Evolutionary conservation across 2,329 filamentous ascomycete species (phyloP), one percentile per base, ranked within the genome.

Genomic region (Fusarium sublunatum): DNA sequence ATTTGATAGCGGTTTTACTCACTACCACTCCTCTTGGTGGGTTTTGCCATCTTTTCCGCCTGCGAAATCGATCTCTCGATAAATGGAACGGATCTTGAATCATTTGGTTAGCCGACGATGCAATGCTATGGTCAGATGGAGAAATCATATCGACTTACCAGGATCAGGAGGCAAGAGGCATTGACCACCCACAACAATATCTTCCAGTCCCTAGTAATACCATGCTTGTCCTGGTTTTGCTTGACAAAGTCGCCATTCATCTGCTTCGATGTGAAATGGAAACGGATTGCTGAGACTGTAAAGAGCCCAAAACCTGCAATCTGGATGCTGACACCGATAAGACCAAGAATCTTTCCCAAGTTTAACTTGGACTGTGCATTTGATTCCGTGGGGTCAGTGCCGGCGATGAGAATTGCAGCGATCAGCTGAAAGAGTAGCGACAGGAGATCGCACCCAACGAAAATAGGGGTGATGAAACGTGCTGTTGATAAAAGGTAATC

Each of bases 221-320:
- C 65, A 2, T 67, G 19, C 38, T 57, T 60, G 6, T 40, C 28
- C 44, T 60, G 54, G 13, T 67, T 69, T 15, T 50, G 38, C 4
- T 34, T 51, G 6, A 50, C 65, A 26, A 66, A 68, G 6, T 67
- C 50, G 1, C 44, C 28, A 3, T 44, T 52, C 3, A 70, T 24
- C 1, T 31, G 41, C 15, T 56, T 54, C 2, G 78, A 79, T 5
- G 76, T 78, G 49, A 81, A 80, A 60, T 82, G 78, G 64, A 83
- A 83, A 7, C 81, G 76, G 4, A 76, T 70, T 1, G 80, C 79
- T 6, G 81, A 70, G 25, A 83, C 52, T 5, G 74, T 75, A 52
- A 83, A 83, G 3, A 83, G 69, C 1, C 80, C 79, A 54, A 83
- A 83, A 2, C 77, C 80, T 1, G 64, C 66, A 11, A 83, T 72